Conservation (phyloP, 306 rosid genomes). For the Cucumis cinereus region DNA sequence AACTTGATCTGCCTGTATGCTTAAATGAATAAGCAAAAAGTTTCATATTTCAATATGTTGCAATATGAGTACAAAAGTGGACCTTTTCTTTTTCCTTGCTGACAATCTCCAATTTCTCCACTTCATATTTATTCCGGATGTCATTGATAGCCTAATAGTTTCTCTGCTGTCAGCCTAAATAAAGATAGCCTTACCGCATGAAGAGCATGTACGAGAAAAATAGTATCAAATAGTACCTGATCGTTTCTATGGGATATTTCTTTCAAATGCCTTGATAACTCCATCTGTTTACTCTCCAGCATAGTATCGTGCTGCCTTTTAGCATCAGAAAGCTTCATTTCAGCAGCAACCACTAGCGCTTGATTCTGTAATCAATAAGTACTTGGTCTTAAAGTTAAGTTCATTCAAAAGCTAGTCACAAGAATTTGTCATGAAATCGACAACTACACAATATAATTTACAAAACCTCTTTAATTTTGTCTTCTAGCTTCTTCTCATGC, state of each 20-base stretch:
- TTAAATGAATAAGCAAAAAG: constrained; percentile 28
- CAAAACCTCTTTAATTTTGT: constrained; percentile 56
- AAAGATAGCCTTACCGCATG: constrained; percentile 10
- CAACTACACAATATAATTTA: constrained; percentile 7
- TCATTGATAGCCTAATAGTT: constrained; percentile 76
- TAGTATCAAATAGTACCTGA: constrained; percentile 44
- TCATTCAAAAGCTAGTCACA: constrained; percentile 1
- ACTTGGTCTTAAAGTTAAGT: constrained; percentile 6
- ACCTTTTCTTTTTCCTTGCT: constrained; percentile 84
- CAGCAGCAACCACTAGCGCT: constrained; percentile 38
- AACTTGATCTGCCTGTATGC: constrained; percentile 50
- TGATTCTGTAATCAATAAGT: constrained; percentile 41
- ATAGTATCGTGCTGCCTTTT: constrained; percentile 63
- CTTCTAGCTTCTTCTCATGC: constrained; percentile 60
- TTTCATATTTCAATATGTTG: constrained; percentile 4
- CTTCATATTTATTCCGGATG: constrained; percentile 68
- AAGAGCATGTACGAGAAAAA: constrained; percentile 13
- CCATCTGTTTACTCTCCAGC: constrained; percentile 69
- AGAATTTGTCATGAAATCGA: neutral
- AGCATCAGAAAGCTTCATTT: constrained; percentile 60
- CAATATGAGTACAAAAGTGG: constrained; percentile 19
- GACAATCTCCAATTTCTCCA: constrained; percentile 71
- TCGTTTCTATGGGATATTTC: constrained; percentile 87
- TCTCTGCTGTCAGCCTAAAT: constrained; percentile 18
- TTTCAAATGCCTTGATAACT: constrained; percentile 80